phyloP scores from a whole-genome alignment of 2,329 filamentous ascomycete species.

The Rutstroemia sp. region DNA sequence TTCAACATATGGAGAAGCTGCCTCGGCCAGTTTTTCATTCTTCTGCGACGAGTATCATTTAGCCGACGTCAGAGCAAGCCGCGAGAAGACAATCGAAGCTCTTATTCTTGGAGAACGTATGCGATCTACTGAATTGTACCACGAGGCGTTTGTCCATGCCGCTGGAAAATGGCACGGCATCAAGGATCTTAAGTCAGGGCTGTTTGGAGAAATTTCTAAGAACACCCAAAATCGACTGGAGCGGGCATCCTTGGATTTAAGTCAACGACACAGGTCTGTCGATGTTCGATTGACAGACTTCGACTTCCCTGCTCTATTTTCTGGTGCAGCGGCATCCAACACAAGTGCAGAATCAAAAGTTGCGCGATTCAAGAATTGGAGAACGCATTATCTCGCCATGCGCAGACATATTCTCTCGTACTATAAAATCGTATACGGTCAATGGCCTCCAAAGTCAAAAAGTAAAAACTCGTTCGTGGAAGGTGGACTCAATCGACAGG shows the following conservation, averaged over 20 bases:
- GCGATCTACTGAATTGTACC: slow-evolving; percentile 75
- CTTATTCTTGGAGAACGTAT: slow-evolving; percentile 85
- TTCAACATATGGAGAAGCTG: slow-evolving; percentile 51
- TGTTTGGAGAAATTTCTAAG: slow-evolving; percentile 62
- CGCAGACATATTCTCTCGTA: slow-evolving; percentile 54
- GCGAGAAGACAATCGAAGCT: slow-evolving; percentile 83
- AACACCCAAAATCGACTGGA: slow-evolving; percentile 75
- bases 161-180: slow-evolving; percentile 79
- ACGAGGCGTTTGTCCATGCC: slow-evolving; percentile 85
- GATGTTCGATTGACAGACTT: slow-evolving; percentile 75
- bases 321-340: slow-evolving; percentile 79
- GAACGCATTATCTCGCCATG: slow-evolving; percentile 64
- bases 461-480: slow-evolving; percentile 85
- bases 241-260: slow-evolving; percentile 71
- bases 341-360: slow-evolving; percentile 68
- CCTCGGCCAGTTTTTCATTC: slow-evolving; percentile 58
- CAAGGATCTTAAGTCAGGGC: slow-evolving; percentile 55
- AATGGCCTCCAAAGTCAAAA: slow-evolving; percentile 84
- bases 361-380: slow-evolving; percentile 82
- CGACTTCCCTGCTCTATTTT: slow-evolving; percentile 84
- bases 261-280: slow-evolving; percentile 62
- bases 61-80: slow-evolving; percentile 71
- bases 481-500: slow-evolving; percentile 76
- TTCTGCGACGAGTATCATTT: slow-evolving; percentile 73
- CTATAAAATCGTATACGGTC: slow-evolving; percentile 60